Percentiles rank a stretch among this genome's conserved stretches.
phyloP scores from a whole-genome alignment of 1,139 yeast genomes.

The Lodderomyces elongisporus region DNA sequence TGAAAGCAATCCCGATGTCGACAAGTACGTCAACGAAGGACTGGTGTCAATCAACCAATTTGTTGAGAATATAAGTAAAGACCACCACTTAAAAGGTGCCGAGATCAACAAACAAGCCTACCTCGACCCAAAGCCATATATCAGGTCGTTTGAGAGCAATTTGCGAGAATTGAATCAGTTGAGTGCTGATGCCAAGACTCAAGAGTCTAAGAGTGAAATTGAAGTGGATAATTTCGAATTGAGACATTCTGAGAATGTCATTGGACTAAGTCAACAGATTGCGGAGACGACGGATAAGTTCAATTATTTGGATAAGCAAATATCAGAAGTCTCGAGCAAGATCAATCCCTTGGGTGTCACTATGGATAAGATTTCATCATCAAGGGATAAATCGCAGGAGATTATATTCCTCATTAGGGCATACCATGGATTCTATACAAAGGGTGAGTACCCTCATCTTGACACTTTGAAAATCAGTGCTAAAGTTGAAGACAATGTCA shows the following conservation, averaged over 20 bases:
- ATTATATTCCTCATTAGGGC: constrained; percentile 73
- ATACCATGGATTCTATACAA: constrained; percentile 67
- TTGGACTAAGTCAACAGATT: constrained; percentile 50
- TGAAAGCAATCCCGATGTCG: constrained; percentile 66
- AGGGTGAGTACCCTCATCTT: constrained; percentile 59
- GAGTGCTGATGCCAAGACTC: constrained; percentile 47
- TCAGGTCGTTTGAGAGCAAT: constrained; percentile 87
- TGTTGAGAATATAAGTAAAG: constrained; percentile 75
- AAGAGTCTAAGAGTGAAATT: constrained; percentile 45
- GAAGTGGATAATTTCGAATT: constrained; percentile 62
- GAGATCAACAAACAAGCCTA: constrained; percentile 52
- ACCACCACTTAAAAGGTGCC: constrained; percentile 52
- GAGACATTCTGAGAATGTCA: constrained; percentile 62
- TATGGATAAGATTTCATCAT: constrained; percentile 67
- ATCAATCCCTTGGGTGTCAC: constrained; percentile 74
- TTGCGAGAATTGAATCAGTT: constrained; percentile 63
- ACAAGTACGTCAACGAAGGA: constrained; percentile 14
- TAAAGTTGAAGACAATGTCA: constrained; percentile 47
- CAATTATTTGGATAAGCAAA: constrained; percentile 53
- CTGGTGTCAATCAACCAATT: constrained; percentile 67
- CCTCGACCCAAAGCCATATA: constrained; percentile 90
- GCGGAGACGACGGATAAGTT: constrained; percentile 43
- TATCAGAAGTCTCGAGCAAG: constrained; percentile 54
- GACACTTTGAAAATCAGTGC: constrained; percentile 43
- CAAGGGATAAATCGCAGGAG: constrained; percentile 69